These are phyloP conservation scores for Tardiomyces blankii DNA, from an alignment of 1,139 yeast genomes.

Conservation along the genomic window DNA sequence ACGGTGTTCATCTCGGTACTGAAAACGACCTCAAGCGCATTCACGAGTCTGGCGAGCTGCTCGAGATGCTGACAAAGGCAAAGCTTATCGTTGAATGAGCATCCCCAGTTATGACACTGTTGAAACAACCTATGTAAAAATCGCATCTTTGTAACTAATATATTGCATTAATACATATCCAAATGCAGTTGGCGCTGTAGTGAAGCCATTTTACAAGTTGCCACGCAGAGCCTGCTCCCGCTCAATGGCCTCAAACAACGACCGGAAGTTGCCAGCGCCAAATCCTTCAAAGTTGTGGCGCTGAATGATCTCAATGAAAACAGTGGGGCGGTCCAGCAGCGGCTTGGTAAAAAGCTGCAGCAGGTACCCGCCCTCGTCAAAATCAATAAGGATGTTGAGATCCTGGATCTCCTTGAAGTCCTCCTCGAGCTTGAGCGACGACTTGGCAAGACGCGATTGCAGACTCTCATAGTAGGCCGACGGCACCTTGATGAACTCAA, in stretches of 20 bases:
- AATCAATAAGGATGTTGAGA: slow-evolving; percentile 58
- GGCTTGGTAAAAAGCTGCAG: slow-evolving; percentile 75
- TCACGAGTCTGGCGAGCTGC: slow-evolving; percentile 15
- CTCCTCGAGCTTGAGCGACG: slow-evolving; percentile 38
- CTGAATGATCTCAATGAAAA: slow-evolving; percentile 72
- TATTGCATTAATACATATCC: too few species aligned
- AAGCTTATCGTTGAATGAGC: slow-evolving; percentile 6
- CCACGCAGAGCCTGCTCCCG: slow-evolving; percentile 34
- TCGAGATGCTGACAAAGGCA: slow-evolving; percentile 9
- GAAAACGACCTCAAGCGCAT: slow-evolving; percentile 17
- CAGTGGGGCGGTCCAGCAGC: slow-evolving; percentile 64
- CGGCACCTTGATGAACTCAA: slow-evolving; percentile 57
- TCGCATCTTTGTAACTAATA: too few species aligned
- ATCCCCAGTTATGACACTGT: too few species aligned
- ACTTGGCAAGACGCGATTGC: slow-evolving; percentile 31
- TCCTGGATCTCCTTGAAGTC: slow-evolving; percentile 33
- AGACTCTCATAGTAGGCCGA: slow-evolving; percentile 43
- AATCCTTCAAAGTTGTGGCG: slow-evolving; percentile 72
- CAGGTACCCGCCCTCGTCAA: slow-evolving; percentile 59
- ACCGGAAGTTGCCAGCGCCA: slow-evolving; percentile 80
- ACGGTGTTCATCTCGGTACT: slow-evolving; percentile 37
- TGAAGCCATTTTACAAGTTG: slow-evolving; percentile 16
- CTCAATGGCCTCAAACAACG: slow-evolving; percentile 70
- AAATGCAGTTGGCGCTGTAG: too few species aligned
- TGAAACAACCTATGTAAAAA: too few species aligned